A percentile compares a stretch with the other conserved stretches of the same genome.
phyloP scores from a whole-genome alignment of 129 eudicot genomes.

The Heracleum sosnowskyi region DNA sequence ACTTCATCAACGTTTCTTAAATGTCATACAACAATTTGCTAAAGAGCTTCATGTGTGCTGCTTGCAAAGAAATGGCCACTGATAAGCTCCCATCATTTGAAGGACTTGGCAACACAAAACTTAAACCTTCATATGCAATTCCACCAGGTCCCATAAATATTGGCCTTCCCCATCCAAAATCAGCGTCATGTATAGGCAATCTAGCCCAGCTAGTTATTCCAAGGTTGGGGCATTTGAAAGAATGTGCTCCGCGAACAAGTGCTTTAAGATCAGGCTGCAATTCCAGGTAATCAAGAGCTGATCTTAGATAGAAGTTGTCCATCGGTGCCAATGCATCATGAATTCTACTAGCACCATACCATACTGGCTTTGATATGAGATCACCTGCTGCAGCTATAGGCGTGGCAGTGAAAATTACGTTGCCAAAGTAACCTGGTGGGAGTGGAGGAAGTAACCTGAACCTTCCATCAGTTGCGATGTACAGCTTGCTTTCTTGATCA shows the following conservation, averaged over 20 bases:
- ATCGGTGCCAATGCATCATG: slow-evolving; percentile 57
- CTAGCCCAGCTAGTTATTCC: slow-evolving; percentile 84
- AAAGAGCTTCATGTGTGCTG: slow-evolving; percentile 74
- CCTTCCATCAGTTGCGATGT: slow-evolving; percentile 85
- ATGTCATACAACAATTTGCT: slow-evolving; percentile 61
- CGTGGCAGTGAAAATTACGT: slow-evolving; percentile 72
- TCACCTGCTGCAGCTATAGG: slow-evolving; percentile 64
- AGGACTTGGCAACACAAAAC: slow-evolving; percentile 66
- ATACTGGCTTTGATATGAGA: slow-evolving; percentile 52
- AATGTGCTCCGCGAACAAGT: slow-evolving; percentile 70
- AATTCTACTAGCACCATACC: slow-evolving; percentile 64
- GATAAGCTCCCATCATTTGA: slow-evolving; percentile 66
- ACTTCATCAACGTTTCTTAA: slow-evolving; percentile 16
- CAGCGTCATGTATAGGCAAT: slow-evolving; percentile 81
- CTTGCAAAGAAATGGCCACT: slow-evolving; percentile 64
- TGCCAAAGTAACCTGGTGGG: slow-evolving; percentile 81
- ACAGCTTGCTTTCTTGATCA: slow-evolving; percentile 69
- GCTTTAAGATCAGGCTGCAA: slow-evolving; percentile 75
- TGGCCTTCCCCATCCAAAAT: slow-evolving; percentile 89
- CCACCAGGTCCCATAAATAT: slow-evolving; percentile 88
- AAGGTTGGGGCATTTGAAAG: slow-evolving; percentile 70
- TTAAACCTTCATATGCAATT: slow-evolving; percentile 68
- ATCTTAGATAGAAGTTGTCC: slow-evolving; percentile 67
- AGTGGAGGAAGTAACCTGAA: slow-evolving; percentile 52
- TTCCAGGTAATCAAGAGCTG: slow-evolving; percentile 79